phyloP scores from a whole-genome alignment of 2,329 filamentous ascomycete species.

The Pochonia chlamydosporia region DNA sequence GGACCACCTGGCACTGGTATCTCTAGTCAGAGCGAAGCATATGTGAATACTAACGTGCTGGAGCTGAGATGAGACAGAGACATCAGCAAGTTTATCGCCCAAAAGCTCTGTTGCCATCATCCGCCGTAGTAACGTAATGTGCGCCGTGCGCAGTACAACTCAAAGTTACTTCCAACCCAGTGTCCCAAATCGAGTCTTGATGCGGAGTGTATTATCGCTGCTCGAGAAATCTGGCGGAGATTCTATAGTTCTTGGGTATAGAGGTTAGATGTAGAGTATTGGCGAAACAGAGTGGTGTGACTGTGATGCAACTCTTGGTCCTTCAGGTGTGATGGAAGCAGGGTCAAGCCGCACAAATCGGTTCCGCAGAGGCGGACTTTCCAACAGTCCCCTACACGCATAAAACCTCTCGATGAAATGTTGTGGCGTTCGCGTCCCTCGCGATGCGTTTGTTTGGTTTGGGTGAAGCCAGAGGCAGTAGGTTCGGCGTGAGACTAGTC shows the following conservation, averaged over 20 bases:
- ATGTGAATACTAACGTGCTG: conserved; percentile 32
- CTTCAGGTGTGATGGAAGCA: neutral
- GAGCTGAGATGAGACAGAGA: conserved; percentile 41
- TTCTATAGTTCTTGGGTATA: neutral
- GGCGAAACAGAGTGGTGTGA: neutral
- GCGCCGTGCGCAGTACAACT: conserved; percentile 24
- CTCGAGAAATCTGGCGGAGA: neutral
- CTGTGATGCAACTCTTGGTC: neutral
- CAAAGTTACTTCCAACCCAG: conserved; percentile 2
- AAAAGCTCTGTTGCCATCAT: conserved; percentile 61
- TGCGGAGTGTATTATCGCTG: neutral
- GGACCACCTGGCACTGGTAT: neutral
- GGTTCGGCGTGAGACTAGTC: conserved; percentile 18
- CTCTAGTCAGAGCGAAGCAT: neutral
- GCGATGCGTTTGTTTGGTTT: conserved; percentile 4
- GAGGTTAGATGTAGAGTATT: neutral
- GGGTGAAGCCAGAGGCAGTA: conserved; percentile 10
- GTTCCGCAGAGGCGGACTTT: conserved; percentile 1
- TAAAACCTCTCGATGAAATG: neutral
- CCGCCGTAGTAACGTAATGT: conserved; percentile 29
- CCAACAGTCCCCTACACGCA: neutral
- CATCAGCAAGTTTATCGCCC: conserved; percentile 47
- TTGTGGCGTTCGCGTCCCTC: conserved; percentile 2
- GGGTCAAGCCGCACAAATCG: neutral
- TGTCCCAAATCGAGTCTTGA: conserved; percentile 13